Percentiles rank a stretch among this genome's conserved stretches.
Conservation (phyloP, 345 rosid genomes). For the Euphorbia lathyris region DNA sequence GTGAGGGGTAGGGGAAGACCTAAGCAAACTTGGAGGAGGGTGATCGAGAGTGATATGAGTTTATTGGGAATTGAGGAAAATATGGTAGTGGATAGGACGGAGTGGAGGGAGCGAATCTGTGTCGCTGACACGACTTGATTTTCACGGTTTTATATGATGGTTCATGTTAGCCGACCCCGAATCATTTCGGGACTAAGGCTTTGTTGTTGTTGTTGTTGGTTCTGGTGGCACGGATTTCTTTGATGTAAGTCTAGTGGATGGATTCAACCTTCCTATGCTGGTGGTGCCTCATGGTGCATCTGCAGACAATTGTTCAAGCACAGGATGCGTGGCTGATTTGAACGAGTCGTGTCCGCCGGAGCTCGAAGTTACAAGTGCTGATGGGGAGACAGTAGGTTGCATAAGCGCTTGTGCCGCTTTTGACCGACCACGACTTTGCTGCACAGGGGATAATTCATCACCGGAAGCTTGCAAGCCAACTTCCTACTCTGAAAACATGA, state of each 20-base stretch:
- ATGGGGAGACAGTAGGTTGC: background rate
- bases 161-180: too few species aligned
- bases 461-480: conserved; percentile 5
- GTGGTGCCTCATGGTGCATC: background rate
- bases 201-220: too few species aligned
- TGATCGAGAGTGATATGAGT: too few species aligned
- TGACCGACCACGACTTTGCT: background rate
- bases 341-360: background rate
- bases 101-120: too few species aligned
- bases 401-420: background rate
- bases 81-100: too few species aligned
- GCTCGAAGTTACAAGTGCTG: background rate
- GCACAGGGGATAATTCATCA: background rate
- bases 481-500: background rate
- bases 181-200: too few species aligned
- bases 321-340: background rate
- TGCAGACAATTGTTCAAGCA: background rate
- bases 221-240: background rate
- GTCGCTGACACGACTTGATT: too few species aligned
- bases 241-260: background rate
- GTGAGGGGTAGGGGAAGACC: too few species aligned
- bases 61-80: too few species aligned
- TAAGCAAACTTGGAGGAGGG: too few species aligned
- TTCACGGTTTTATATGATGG: too few species aligned
- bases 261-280: background rate